Conservation (phyloP, 768 basidiomycete genomes). For the Dacryopinax primogenitus region DNA sequence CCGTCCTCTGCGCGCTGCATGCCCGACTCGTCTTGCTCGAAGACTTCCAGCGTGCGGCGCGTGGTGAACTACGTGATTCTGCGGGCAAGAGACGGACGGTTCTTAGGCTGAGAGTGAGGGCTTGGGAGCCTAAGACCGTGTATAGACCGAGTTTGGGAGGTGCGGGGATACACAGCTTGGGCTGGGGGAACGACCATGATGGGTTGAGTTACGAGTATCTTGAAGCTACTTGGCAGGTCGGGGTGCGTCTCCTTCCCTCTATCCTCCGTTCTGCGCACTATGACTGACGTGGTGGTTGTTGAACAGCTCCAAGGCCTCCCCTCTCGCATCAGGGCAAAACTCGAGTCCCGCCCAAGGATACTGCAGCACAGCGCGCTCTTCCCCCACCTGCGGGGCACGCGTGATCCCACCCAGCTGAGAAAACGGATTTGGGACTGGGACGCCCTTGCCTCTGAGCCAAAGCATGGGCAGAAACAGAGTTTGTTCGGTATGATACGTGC, state of each 20-base stretch:
- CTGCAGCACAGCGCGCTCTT: background rate
- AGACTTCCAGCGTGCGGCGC: background rate
- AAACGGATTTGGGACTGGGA: background rate
- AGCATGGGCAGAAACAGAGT: background rate
- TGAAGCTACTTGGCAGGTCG: background rate
- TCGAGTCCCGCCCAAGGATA: background rate
- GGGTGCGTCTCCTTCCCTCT: background rate
- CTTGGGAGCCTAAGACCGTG: background rate
- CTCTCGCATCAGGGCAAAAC: background rate
- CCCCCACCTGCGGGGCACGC: background rate
- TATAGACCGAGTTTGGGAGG: background rate
- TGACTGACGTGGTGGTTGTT: background rate
- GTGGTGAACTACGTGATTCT: background rate
- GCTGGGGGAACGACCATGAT: background rate
- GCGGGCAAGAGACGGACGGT: background rate
- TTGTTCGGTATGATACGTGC: background rate
- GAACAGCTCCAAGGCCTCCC: background rate
- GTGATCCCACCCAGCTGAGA: background rate
- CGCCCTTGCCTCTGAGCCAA: background rate
- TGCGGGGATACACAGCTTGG: background rate
- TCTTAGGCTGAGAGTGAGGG: background rate
- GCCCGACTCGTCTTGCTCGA: background rate
- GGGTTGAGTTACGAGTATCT: conserved; percentile 1
- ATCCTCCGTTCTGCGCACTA: background rate
- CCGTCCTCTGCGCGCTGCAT: conserved; percentile 14